A percentile compares a stretch with the other conserved stretches of the same genome.
These are phyloP conservation scores for Extremus antarcticus DNA, from an alignment of 495 filamentous ascomycete species.

Conservation along the genomic window DNA sequence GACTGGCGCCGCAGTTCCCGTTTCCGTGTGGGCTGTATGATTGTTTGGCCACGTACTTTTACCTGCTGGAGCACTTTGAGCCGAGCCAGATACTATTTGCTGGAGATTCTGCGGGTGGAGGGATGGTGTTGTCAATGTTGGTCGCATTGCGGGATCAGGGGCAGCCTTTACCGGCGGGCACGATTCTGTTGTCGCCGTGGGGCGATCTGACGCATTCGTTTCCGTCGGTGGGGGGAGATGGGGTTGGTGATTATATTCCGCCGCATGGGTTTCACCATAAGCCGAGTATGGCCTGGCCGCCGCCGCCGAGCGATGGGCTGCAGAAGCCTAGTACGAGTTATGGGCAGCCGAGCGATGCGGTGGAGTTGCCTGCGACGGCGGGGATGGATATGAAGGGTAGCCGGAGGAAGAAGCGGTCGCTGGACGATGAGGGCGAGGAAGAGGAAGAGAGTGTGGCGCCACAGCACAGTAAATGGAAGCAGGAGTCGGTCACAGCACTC, in stretches of 20 bases:
- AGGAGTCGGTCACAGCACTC: not conserved
- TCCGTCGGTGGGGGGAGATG: conserved; percentile 67
- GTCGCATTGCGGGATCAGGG: conserved; percentile 71
- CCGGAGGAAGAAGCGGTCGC: not conserved
- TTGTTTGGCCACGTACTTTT: conserved; percentile 76
- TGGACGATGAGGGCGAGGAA: not conserved
- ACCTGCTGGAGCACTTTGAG: conserved; percentile 60
- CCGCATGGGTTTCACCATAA: conserved; percentile 73
- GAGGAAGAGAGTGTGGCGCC: not conserved
- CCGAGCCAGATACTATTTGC: conserved; percentile 70
- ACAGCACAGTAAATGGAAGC: not conserved
- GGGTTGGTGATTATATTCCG: conserved; percentile 75
- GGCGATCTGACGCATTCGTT: conserved; percentile 90
- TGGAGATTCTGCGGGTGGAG: conserved; percentile 84
- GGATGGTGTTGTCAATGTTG: conserved; percentile 72
- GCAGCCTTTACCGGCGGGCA: conserved; percentile 74
- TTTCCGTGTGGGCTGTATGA: conserved; percentile 89
- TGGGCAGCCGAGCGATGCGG: conserved; percentile 2
- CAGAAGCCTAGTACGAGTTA: not conserved
- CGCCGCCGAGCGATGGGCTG: conserved; percentile 66
- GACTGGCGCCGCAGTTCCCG: conserved; percentile 84
- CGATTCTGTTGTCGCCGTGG: conserved; percentile 86
- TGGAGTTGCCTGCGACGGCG: conserved; percentile 13
- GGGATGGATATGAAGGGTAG: conserved; percentile 1
- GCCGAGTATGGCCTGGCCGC: conserved; percentile 82